Evolutionary conservation across 139 green algal genomes (phyloP).

Genomic region (Zygnema circumcarinatum): DNA sequence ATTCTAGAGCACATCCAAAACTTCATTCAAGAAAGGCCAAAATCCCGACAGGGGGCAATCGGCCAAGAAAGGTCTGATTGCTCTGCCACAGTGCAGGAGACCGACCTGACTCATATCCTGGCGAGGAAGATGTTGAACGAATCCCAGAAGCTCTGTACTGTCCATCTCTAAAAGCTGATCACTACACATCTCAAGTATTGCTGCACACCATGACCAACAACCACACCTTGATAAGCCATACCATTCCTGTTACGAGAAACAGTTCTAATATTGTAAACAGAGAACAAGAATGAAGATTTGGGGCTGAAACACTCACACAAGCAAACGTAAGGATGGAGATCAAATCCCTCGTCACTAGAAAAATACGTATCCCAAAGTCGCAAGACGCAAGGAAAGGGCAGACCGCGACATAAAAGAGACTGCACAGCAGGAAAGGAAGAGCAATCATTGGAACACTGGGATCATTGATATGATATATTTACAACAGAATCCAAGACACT

Average conservation of each 20-base stretch:
- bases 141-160: slow-evolving; percentile 10
- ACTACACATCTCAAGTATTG: slow-evolving; percentile 30
- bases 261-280: too few relatives aligned
- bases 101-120: slow-evolving; percentile 3
- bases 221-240: not conserved
- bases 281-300: too few relatives aligned
- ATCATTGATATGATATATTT: too few relatives aligned
- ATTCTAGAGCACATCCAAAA: not conserved
- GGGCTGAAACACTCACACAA: not conserved
- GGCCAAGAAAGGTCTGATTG: too few relatives aligned
- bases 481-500: too few relatives aligned
- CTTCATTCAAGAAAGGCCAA: not conserved
- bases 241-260: too few relatives aligned
- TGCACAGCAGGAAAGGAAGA: not conserved
- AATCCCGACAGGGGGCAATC: not conserved
- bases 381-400: slow-evolving; percentile 9
- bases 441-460: too few relatives aligned
- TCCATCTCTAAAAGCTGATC: slow-evolving; percentile 27
- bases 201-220: not conserved
- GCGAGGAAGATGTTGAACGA: slow-evolving; percentile 14
- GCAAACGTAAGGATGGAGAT: slow-evolving; percentile 34
- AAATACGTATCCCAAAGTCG: slow-evolving; percentile 23
- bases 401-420: not conserved
- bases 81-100: too few relatives aligned
- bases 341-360: slow-evolving; percentile 22